Conservation (phyloP, 176 grass and related monocot species). For the Rhynchospora breviuscula region DNA sequence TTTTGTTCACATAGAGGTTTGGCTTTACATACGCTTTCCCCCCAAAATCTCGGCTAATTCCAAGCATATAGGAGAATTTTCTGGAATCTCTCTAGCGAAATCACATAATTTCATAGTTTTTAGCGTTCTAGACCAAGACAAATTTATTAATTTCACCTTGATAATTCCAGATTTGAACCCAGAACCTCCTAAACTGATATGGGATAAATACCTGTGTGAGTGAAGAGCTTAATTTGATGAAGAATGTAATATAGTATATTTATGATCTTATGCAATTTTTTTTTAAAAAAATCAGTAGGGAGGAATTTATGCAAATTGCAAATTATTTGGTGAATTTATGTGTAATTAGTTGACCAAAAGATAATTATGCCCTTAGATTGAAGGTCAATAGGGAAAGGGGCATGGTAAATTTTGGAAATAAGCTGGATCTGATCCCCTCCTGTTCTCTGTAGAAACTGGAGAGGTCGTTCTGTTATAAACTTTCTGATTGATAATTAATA, state of each 20-base stretch:
- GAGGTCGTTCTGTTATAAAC: not conserved
- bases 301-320: too few species aligned
- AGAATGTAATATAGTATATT: not conserved
- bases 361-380: not conserved
- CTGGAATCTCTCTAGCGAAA: not conserved
- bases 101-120: not conserved
- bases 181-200: not conserved
- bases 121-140: not conserved
- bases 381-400: not conserved
- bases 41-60: not conserved
- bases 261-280: not conserved
- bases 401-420: not conserved
- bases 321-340: not conserved
- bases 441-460: not conserved
- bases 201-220: not conserved
- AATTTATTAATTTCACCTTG: not conserved
- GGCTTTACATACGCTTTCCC: not conserved
- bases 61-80: not conserved
- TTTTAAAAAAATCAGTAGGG: too few species aligned
- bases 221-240: not conserved
- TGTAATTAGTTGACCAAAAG: not conserved
- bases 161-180: constrained; percentile 3
- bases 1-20: not conserved
- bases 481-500: not conserved
- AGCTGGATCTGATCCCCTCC: not conserved